Evolutionary conservation across 768 basidiomycete species (phyloP).

Genomic region (Mycena maculata): DNA sequence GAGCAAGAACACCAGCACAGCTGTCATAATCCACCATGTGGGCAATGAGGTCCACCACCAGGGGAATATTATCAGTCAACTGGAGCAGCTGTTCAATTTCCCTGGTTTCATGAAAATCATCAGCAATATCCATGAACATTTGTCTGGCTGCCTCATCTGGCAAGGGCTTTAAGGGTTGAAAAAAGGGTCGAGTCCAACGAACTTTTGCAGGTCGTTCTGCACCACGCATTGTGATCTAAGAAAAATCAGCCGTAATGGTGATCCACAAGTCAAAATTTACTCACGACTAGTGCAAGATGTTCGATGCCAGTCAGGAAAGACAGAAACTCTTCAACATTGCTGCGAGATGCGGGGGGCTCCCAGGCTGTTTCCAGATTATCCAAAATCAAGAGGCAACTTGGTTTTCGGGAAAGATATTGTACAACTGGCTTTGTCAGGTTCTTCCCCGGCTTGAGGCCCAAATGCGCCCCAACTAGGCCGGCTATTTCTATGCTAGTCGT

Average conservation of each 20-base stretch:
- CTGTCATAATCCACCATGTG: not conserved
- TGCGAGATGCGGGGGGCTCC: not conserved
- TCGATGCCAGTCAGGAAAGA: not conserved
- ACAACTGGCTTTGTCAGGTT: not conserved
- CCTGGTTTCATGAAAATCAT: not conserved
- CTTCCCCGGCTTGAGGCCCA: not conserved
- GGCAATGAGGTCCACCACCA: not conserved
- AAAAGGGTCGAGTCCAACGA: not conserved
- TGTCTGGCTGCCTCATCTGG: not conserved
- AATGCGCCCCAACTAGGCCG: not conserved
- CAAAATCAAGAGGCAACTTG: not conserved
- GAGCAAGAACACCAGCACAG: not conserved
- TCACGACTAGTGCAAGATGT: not conserved
- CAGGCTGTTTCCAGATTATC: conserved; percentile 4
- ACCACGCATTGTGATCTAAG: not conserved
- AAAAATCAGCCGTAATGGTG: not conserved
- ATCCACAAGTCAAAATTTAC: not conserved
- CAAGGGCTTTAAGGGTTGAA: not conserved
- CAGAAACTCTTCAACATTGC: not conserved
- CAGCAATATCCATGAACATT: not conserved
- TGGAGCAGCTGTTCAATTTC: not conserved
- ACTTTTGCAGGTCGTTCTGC: not conserved
- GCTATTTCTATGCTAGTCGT: not conserved
- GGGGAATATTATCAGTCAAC: not conserved
- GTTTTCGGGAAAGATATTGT: not conserved